Base-by-base conservation (phyloP, 176 grass and related monocot genomes). In the Leersia perrieri region DNA sequence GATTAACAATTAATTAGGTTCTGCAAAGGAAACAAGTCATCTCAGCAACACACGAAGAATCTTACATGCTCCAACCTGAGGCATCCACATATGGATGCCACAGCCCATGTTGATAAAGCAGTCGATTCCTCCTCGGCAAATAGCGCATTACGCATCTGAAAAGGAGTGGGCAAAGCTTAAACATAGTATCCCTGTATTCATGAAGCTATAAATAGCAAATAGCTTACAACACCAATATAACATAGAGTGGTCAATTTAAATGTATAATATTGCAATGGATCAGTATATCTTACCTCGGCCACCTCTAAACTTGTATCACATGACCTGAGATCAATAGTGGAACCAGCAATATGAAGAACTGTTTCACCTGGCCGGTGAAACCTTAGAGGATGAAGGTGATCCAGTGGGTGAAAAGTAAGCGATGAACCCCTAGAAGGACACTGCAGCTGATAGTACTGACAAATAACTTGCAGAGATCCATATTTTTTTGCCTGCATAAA, bases 51-150 rank as follows among this genome's bases (percentile, higher is more conserved):
- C 79, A 7, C 30, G 3, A 33, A 13, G 22, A 20, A 60, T 74
- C 90, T 86, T 88, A 99, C 97, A 94, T 96, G 88, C 75, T 99
- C 97, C 87, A 99, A 86, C 77, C 93, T 93, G 51, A 99, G 88
- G 82, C 90, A 87, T 77, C 97, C 97, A 82, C 97, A 99, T 77
- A 99, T 76, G 53, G 90, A 90, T 86, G 97, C 97, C 74, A 99
- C 72, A 28, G 97, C 88, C 97, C 97, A 99, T 58, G 87, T 90
- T 61, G 97, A 99, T 76, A 99, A 88, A 88, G 93, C 85, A 66
- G 89, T 99, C 2, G 97, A 95, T 91, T 99, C 97, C 91, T 99
- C 97, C 84, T 99, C 97, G 3, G 87, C 78, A 75, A 91, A 91
- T 61, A 99, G 84, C 61, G 97, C 89, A 90, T 90, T 91, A 22